Base-by-base conservation (phyloP, 352 stramenopile species). In the Pythium scleroteichum region DNA sequence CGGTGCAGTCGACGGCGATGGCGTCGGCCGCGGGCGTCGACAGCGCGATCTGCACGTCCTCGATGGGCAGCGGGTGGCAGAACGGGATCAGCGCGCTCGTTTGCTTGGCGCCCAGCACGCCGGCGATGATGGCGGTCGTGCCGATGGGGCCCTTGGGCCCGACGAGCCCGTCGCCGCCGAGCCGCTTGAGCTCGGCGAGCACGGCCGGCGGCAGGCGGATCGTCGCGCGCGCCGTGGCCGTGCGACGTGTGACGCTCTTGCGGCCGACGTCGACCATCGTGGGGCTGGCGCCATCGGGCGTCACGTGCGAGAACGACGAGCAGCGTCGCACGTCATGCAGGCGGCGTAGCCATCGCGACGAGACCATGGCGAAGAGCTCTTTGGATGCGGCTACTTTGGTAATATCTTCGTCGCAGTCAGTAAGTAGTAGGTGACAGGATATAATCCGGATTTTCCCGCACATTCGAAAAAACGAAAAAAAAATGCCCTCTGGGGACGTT, bases 41-140 rank as follows among this genome's bases (percentile, higher is more conserved):
- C 54, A 98, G 87, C n/a, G 76, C 54, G 20, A 98, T 71, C 52
- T 98, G 76, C 19, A 94, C 94, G 73, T 95, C 77, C 54, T 98
- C 89, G 9, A 98, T 56, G 6, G 89, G 88, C 26, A 98, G 69
- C 20, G 92, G 90, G 72, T 98, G 94, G 71, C 94, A 98, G 42
- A 98, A 93, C 0, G 94, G 95, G 62, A 98, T 94, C 16, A 98
- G 74, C 16, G 90, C 57, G 62, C 87, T 97, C 49, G 95, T 98
- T 47, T 90, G 76, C 69, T 98, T 98, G 49, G 93, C 93, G 22
- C 80, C 93, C 66, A 98, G 83, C 19, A 98, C 96, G 8, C 94
- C 95, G 1, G 93, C 94, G 42, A 98, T 82, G 54, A 96, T 87
- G 5, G 95, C 95, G 5, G 90, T 98, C 41, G 85, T 77, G 62